Percentiles rank a stretch among this genome's conserved stretches.
Conservation (phyloP, 2,329 filamentous ascomycete genomes). For the Pseudomassariella vexata region DNA sequence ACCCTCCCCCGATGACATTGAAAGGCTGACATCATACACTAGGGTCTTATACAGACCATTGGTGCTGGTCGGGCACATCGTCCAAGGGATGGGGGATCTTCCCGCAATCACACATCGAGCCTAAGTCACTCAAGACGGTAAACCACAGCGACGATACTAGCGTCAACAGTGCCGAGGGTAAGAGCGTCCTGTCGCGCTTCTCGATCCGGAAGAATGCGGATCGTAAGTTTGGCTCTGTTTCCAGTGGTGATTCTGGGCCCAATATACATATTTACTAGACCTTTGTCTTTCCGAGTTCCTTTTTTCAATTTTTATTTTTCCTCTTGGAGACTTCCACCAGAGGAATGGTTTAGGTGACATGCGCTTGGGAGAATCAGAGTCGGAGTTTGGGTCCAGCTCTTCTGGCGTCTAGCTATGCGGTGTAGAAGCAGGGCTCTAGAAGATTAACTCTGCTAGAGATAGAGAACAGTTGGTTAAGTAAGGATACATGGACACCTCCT, state of each 20-base stretch:
- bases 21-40: neutral
- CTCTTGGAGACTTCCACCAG: no score
- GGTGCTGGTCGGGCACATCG: constrained; percentile 27
- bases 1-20: neutral
- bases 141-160: constrained; percentile 19
- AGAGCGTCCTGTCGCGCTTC: constrained; percentile 7
- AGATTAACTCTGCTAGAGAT: no score
- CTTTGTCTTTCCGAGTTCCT: no score
- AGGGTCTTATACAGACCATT: constrained; percentile 26
- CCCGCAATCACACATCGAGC: constrained; percentile 26
- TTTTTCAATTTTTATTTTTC: no score
- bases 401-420: no score
- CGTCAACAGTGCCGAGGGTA: constrained; percentile 23
- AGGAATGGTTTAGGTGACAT: no score
- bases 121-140: constrained; percentile 16
- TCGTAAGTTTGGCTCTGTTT: constrained; percentile 5
- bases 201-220: constrained; percentile 6
- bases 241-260: neutral
- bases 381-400: no score
- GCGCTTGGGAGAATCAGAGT: no score
- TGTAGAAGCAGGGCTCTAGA: no score
- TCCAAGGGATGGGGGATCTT: constrained; percentile 26
- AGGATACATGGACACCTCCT: no score
- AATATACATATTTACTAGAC: constrained; percentile 4
- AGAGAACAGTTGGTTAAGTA: no score